A percentile compares a stretch with the other conserved stretches of the same genome.
phyloP scores from a whole-genome alignment of 2,329 filamentous ascomycete species.

The Aspergillus sp. region DNA sequence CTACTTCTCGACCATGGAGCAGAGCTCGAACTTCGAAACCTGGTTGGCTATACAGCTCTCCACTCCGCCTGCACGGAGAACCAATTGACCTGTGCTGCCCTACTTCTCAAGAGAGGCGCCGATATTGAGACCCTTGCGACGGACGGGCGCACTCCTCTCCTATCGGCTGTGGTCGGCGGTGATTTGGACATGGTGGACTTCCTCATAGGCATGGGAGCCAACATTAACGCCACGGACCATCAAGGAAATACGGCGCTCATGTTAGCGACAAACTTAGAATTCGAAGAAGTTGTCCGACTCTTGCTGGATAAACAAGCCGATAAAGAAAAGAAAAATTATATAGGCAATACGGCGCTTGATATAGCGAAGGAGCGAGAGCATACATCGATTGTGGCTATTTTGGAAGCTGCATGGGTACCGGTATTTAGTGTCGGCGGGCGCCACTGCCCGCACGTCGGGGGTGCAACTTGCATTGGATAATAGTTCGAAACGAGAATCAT shows the following conservation, averaged over 20 bases:
- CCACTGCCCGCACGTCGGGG: no score
- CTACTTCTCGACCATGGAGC: slow-evolving; percentile 8
- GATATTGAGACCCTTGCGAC: slow-evolving; percentile 5
- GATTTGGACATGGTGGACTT: slow-evolving; percentile 13
- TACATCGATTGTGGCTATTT: slow-evolving; percentile 1
- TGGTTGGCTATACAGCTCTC: neutral
- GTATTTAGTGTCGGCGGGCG: no score
- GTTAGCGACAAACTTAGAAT: slow-evolving; percentile 1
- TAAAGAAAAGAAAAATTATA: neutral
- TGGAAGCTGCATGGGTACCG: slow-evolving; percentile 1
- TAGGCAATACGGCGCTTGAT: slow-evolving; percentile 9
- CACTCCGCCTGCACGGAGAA: slow-evolving; percentile 2
- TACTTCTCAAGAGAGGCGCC: slow-evolving; percentile 5
- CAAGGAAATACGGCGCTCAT: slow-evolving; percentile 12
- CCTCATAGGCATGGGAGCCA: slow-evolving; percentile 19
- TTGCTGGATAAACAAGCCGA: slow-evolving; percentile 7
- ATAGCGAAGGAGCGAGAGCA: slow-evolving; percentile 1
- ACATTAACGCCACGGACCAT: slow-evolving; percentile 16
- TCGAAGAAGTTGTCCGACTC: neutral
- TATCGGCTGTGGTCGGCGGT: neutral
- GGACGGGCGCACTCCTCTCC: slow-evolving; percentile 8
- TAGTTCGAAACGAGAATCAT: no score
- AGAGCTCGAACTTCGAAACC: slow-evolving; percentile 4
- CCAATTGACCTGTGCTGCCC: neutral
- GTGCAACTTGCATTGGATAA: no score